Evolutionary conservation across 2,329 filamentous ascomycete species (phyloP).

Genomic region (Dendrostoma leiphaemia): DNA sequence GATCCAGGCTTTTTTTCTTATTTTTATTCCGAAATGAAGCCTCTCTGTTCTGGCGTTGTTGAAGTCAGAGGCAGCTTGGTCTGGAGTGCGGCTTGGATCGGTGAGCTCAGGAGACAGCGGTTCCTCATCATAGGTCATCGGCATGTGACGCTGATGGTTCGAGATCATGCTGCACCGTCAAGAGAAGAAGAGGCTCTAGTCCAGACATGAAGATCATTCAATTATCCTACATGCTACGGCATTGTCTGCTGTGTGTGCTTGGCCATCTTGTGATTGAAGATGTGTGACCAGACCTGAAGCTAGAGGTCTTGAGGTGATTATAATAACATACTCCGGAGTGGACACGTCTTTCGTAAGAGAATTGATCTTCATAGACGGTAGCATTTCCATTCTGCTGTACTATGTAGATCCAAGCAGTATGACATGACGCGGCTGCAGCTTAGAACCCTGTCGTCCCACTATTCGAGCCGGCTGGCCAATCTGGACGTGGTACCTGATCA

Average conservation of each 20-base stretch:
- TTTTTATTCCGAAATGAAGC: neutral
- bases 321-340: no score
- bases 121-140: constrained; percentile 2
- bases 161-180: neutral
- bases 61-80: neutral
- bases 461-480: neutral
- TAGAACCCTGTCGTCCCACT: neutral
- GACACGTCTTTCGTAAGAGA: no score
- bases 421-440: neutral
- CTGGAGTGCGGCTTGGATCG: constrained; percentile 13
- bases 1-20: constrained; percentile 5
- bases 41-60: neutral
- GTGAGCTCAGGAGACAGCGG: constrained; percentile 3
- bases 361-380: no score
- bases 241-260: neutral
- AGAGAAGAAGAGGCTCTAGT: neutral
- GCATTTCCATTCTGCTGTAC: no score
- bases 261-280: neutral
- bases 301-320: no score
- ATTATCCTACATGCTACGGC: neutral
- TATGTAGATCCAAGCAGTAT: no score
- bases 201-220: constrained; percentile 5
- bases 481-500: neutral
- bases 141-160: neutral
- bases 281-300: no score